Evolutionary conservation across 1,284 basidiomycete genomes (phyloP).

Genomic region (Pseudozyma tsukubaensis): DNA sequence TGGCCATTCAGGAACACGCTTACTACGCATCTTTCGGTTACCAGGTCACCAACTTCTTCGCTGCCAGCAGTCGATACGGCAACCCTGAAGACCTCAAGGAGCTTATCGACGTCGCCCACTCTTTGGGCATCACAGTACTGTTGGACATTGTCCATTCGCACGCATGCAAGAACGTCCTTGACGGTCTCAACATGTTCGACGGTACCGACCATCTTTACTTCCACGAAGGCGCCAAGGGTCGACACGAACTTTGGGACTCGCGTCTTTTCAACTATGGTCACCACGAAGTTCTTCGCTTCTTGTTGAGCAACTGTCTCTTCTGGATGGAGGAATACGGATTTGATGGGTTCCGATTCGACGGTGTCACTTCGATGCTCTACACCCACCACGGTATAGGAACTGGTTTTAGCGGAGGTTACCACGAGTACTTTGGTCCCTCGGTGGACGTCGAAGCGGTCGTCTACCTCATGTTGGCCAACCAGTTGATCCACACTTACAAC

Average conservation of each 20-base stretch:
- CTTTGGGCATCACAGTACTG: constrained; percentile 89
- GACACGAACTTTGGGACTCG: constrained; percentile 94
- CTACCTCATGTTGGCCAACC: constrained; percentile 97
- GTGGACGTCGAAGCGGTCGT: constrained; percentile 90
- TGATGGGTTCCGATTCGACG: constrained; percentile 97
- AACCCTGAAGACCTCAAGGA: constrained; percentile 92
- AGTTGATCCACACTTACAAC: constrained; percentile 84
- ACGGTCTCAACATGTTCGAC: constrained; percentile 95
- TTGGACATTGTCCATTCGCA: constrained; percentile 98
- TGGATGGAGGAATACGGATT: constrained; percentile 96
- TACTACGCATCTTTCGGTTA: constrained; percentile 99
- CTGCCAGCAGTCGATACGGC: constrained; percentile 91
- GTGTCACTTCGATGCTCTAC: constrained; percentile 99
- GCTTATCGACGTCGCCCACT: constrained; percentile 92
- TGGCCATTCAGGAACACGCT: constrained; percentile 90
- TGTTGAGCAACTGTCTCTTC: constrained; percentile 92
- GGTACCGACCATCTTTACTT: constrained; percentile 97
- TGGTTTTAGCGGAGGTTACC: constrained; percentile 96
- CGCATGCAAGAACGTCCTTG: constrained; percentile 95
- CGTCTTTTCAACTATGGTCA: constrained; percentile 91
- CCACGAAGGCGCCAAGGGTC: constrained; percentile 88
- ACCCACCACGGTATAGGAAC: constrained; percentile 94
- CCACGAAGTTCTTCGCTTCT: constrained; percentile 92
- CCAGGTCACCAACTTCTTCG: constrained; percentile 97
- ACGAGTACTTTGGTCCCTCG: constrained; percentile 91